Evolutionary conservation across 2,329 filamentous ascomycete genomes (phyloP), one percentile per base, ranked within the genome.

Genomic region (Waltergamsia citrina): DNA sequence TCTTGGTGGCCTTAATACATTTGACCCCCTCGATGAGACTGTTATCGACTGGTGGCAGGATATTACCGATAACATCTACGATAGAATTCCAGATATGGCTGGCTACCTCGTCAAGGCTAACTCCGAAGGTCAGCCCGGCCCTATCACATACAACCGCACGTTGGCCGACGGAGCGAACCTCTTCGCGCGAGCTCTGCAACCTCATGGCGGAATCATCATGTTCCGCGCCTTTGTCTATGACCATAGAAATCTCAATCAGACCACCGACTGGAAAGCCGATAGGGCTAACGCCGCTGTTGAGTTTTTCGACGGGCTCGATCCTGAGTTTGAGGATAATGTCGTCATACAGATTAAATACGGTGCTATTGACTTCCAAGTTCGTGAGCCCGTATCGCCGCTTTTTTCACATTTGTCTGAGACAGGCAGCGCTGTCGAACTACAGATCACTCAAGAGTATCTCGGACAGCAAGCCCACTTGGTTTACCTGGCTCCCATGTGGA

Each of bases 171-270:
- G 76, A 2, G 79, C 78, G 5, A 83, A 83, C 44, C 55, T 85
- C 36, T 84, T 85, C 43, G 79, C 79, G 3, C 60, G 57, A 24
- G 67, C 73, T 0, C 47, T 78, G 4, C 49, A 74, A 38, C 71
- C 68, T 0, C 57, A 81, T 38, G 71, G 71, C 4, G 78, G 77
- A 11, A 60, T 80, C 21, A 62, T 83, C 34, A 74, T 85, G 70
- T 85, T 80, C 58, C 70, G 81, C 2, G 79, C 80, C 2, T 85
- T 85, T 43, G 78, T 85, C 2, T 84, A 85, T 49, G 67, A 84
- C 45, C 58, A 68, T 34, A n/a, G n/a, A n/a, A n/a, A n/a, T n/a
- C 46, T 28, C 54, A 78, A 39, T 65, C 33, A 72, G 40, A 62
- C 76, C 46, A 57, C 61, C 0, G 63, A 78, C 49, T 83, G 78